Percentiles rank a stretch among this genome's conserved stretches.
Conservation (phyloP, 192 early-diverging fungal species). For the Coemansia sp. region DNA sequence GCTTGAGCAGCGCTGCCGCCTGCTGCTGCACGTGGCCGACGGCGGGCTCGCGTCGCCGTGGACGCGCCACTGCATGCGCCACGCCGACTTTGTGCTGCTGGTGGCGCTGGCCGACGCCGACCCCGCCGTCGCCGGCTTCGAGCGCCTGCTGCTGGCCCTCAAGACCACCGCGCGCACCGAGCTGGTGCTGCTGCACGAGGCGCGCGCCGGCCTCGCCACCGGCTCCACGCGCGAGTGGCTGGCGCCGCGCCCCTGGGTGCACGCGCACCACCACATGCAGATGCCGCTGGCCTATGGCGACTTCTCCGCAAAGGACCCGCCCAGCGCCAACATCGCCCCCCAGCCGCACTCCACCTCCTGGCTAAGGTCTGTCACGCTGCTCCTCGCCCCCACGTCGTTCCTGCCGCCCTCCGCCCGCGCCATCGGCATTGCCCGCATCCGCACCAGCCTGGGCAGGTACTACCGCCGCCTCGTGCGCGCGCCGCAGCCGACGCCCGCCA, state of each 20-base stretch:
- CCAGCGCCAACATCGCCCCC: no score
- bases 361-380: no score
- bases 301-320: no score
- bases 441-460: conserved; percentile 64
- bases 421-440: conserved; percentile 56
- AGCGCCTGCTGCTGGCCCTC: conserved; percentile 84
- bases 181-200: conserved; percentile 83
- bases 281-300: conserved; percentile 55
- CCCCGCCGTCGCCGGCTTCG: conserved; percentile 84
- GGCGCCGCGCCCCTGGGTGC: conserved; percentile 88
- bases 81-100: conserved; percentile 92
- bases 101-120: conserved; percentile 91
- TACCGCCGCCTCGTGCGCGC: conserved; percentile 51
- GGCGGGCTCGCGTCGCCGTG: conserved; percentile 83
- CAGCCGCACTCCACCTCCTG: no score
- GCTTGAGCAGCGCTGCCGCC: conserved; percentile 79
- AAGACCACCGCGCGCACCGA: conserved; percentile 98
- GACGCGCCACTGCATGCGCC: conserved; percentile 93
- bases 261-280: conserved; percentile 94
- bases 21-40: conserved; percentile 95
- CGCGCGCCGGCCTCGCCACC: conserved; percentile 65
- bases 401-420: conserved; percentile 22
- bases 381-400: conserved; percentile 13
- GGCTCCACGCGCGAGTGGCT: conserved; percentile 91
- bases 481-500: conserved; percentile 30